Conservation (phyloP, 1,284 basidiomycete genomes). For the Bondarzewia mesenterica region DNA sequence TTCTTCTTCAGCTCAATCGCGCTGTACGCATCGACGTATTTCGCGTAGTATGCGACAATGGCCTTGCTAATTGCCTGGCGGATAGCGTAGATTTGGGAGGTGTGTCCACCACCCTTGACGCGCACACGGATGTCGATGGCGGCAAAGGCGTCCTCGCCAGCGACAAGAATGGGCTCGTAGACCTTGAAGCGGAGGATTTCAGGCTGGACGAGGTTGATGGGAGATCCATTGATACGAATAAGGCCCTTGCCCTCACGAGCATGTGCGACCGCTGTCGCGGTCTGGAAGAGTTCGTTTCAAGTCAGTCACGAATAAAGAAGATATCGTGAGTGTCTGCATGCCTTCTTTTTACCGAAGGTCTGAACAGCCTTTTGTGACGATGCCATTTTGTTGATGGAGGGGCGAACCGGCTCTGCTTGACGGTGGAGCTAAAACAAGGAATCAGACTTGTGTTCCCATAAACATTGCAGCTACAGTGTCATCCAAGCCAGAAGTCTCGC, state of each 20-base stretch:
- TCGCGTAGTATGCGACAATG: conserved; percentile 96
- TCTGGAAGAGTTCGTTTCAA: conserved; percentile 38
- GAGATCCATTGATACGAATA: conserved; percentile 95
- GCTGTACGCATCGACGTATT: conserved; percentile 97
- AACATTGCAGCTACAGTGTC: conserved; percentile 16
- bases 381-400: conserved; percentile 47
- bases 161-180: conserved; percentile 92
- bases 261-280: conserved; percentile 93
- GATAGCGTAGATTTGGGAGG: conserved; percentile 98
- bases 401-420: conserved; percentile 11
- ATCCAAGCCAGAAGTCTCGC: conserved; percentile 25
- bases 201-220: conserved; percentile 91
- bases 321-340: conserved; percentile 23
- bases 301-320: background rate
- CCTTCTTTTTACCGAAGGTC: conserved; percentile 99
- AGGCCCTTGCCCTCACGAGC: conserved; percentile 96
- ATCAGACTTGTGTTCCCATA: conserved; percentile 1
- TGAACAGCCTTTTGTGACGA: conserved; percentile 83
- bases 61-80: conserved; percentile 99
- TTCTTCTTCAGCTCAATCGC: conserved; percentile 97
- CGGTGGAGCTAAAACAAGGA: conserved; percentile 6
- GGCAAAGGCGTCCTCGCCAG: conserved; percentile 79
- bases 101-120: conserved; percentile 99
- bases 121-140: conserved; percentile 95
- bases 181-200: conserved; percentile 97